Evolutionary conservation across 2,329 filamentous ascomycete genomes (phyloP).

Genomic region (Stachybotrys chartarum): DNA sequence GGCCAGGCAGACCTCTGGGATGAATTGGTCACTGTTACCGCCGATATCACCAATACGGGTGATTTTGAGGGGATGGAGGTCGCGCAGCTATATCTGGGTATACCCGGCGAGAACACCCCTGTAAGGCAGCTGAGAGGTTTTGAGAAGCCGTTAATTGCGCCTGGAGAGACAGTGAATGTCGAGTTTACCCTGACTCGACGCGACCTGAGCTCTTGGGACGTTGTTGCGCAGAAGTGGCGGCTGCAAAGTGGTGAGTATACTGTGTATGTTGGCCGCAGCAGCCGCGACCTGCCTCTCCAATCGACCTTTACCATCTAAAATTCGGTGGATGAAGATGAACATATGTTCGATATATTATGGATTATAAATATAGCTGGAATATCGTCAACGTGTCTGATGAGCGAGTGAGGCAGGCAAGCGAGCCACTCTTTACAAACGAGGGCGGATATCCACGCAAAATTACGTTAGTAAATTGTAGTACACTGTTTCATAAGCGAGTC

Average conservation of each 20-base stretch:
- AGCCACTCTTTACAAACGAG: too few species aligned
- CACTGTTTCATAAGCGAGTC: too few species aligned
- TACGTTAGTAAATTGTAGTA: too few species aligned
- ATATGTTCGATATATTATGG: too few species aligned
- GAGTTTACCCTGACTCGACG: not conserved
- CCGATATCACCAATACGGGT: not conserved
- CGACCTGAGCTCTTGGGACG: not conserved
- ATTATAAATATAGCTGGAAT: too few species aligned
- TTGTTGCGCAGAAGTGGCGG: not conserved
- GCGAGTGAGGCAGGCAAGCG: too few species aligned
- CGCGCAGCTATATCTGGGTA: not conserved
- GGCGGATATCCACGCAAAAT: too few species aligned
- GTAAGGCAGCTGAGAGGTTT: not conserved
- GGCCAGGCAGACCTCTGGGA: not conserved
- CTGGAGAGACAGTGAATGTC: not conserved
- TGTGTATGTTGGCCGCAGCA: slow-evolving; percentile 17
- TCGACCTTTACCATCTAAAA: slow-evolving; percentile 12
- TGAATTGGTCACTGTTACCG: not conserved
- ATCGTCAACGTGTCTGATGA: too few species aligned
- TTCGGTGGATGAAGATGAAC: too few species aligned
- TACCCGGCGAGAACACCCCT: not conserved
- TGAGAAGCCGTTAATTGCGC: not conserved
- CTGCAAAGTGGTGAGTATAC: slow-evolving; percentile 5
- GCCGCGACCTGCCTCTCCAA: slow-evolving; percentile 14
- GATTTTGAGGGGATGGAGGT: not conserved